phyloP scores from a whole-genome alignment of 2,329 filamentous ascomycete genomes.

The Rhynchosporium secalis region DNA sequence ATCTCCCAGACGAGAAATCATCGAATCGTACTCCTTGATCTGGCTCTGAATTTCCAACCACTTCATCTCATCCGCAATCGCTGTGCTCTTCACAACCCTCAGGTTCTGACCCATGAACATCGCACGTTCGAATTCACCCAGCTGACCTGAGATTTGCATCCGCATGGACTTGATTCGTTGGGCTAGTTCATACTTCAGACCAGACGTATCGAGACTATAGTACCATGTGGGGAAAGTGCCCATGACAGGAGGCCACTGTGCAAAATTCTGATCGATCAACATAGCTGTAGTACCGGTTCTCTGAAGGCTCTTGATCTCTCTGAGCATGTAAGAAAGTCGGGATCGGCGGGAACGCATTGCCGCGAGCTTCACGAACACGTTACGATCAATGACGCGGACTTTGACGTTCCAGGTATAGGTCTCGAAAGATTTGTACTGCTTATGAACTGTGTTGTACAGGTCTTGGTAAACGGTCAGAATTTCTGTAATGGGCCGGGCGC shows the following conservation, averaged over 20 bases:
- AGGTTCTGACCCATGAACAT: conserved; percentile 2
- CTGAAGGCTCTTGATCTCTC: conserved; percentile 3
- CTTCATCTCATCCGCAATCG: conserved; percentile 5
- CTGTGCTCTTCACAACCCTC: neutral
- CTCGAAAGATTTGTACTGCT: conserved; percentile 1
- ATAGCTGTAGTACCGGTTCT: neutral
- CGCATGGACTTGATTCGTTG: neutral
- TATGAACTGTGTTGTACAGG: neutral
- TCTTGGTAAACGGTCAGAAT: neutral
- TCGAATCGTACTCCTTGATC: conserved; percentile 9
- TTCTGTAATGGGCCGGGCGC: conserved; percentile 7
- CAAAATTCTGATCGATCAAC: neutral
- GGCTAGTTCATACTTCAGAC: neutral
- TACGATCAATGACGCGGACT: neutral
- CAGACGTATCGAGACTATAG: neutral
- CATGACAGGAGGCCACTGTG: neutral
- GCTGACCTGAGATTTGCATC: neutral
- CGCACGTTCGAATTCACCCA: neutral
- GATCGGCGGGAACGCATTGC: conserved; percentile 6
- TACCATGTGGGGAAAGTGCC: neutral
- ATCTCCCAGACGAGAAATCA: neutral
- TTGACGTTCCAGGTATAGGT: conserved; percentile 5
- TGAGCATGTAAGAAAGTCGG: neutral
- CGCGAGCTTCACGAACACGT: conserved; percentile 1
- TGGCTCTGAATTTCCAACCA: conserved; percentile 5